These are phyloP conservation scores for Annona squamosa DNA, from an alignment of 164 flowering plant genomes.

Conservation along the genomic window DNA sequence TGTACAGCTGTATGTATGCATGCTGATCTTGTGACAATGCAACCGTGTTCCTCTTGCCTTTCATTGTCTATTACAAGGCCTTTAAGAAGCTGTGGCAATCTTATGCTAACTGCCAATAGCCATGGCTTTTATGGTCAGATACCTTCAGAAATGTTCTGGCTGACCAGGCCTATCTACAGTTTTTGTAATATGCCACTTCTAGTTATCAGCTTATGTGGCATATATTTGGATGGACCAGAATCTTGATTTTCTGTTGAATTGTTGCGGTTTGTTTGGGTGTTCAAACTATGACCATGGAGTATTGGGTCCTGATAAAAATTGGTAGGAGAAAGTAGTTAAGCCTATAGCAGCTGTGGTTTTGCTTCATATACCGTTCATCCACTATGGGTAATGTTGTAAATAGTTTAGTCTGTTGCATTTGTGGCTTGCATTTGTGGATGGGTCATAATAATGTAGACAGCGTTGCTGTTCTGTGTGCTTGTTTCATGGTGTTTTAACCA, in stretches of 20 bases:
- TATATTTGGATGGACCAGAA: not conserved
- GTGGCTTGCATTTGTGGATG: not conserved
- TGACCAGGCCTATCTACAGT: not conserved
- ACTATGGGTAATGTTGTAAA: not conserved
- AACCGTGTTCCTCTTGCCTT: no score
- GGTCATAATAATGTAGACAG: not conserved
- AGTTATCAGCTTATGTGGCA: not conserved
- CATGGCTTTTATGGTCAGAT: not conserved
- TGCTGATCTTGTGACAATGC: no score
- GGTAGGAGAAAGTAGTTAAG: not conserved
- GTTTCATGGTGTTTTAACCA: no score
- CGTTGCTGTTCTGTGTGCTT: not conserved
- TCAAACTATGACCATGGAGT: not conserved
- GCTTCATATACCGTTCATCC: not conserved
- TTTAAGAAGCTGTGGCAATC: not conserved
- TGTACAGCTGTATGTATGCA: no score
- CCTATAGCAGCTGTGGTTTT: not conserved
- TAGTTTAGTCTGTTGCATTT: not conserved
- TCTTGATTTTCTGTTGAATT: not conserved
- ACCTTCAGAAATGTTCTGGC: not conserved
- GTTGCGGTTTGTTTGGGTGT: not conserved
- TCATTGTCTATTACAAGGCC: not conserved
- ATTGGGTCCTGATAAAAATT: not conserved
- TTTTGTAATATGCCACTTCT: not conserved
- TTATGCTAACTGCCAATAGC: not conserved